A percentile compares a stretch with the other conserved stretches of the same genome.
These are phyloP conservation scores for Fusarium palustre DNA, from an alignment of 2,329 filamentous ascomycete species.

Conservation along the genomic window DNA sequence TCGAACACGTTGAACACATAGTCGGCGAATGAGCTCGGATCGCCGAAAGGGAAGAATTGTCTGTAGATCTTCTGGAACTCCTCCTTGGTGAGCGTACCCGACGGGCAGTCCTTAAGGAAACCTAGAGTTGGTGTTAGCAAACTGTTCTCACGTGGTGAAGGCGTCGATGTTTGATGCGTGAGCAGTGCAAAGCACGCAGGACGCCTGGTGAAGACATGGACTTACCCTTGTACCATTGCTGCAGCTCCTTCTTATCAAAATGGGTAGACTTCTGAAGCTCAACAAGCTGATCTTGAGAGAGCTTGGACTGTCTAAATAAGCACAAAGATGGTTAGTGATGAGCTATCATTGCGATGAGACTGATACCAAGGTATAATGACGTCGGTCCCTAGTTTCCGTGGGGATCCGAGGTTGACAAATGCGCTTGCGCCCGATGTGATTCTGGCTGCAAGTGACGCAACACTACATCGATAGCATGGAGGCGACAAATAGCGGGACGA, in stretches of 20 bases:
- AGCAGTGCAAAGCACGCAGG: conserved; percentile 1
- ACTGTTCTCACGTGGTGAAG: background rate
- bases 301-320: conserved; percentile 87
- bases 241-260: conserved; percentile 99
- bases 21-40: conserved; percentile 96
- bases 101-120: conserved; percentile 98
- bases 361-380: conserved; percentile 40
- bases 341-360: conserved; percentile 17
- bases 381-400: conserved; percentile 39
- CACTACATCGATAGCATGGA: conserved; percentile 8
- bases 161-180: background rate
- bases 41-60: conserved; percentile 98
- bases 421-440: conserved; percentile 36
- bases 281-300: conserved; percentile 93
- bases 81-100: conserved; percentile 95
- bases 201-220: conserved; percentile 10
- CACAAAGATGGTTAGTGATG: conserved; percentile 38
- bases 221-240: conserved; percentile 99
- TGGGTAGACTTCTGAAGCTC: conserved; percentile 97
- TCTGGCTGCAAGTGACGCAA: conserved; percentile 25
- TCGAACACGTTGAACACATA: conserved; percentile 99
- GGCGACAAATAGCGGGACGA: background rate
- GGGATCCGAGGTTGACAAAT: conserved; percentile 39
- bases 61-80: conserved; percentile 99
- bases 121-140: conserved; percentile 64